Conservation (phyloP, 257 asterid genomes). For the Linaria vulgaris region DNA sequence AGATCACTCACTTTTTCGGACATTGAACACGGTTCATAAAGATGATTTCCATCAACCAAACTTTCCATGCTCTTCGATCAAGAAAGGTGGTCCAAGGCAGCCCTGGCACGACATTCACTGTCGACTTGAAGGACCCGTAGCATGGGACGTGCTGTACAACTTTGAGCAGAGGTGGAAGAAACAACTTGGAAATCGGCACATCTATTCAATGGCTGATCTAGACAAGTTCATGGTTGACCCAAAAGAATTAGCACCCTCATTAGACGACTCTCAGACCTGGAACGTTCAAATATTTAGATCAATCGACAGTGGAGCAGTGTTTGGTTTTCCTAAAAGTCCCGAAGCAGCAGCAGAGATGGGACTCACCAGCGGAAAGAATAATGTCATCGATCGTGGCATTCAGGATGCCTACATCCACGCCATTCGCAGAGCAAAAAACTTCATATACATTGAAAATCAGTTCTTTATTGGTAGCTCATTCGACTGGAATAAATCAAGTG, state of each 20-base stretch:
- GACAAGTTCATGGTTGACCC: slow-evolving; percentile 46
- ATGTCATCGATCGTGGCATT: slow-evolving; percentile 71
- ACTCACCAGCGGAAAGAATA: slow-evolving; percentile 62
- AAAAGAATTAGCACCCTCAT: slow-evolving; percentile 26
- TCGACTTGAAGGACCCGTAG: slow-evolving; percentile 77
- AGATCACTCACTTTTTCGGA: slow-evolving; percentile 60
- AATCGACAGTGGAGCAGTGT: slow-evolving; percentile 73
- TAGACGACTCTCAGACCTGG: slow-evolving; percentile 64
- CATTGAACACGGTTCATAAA: slow-evolving; percentile 50
- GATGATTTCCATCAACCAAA: slow-evolving; percentile 90
- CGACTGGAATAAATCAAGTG: too few relatives aligned
- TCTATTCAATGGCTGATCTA: slow-evolving; percentile 44
- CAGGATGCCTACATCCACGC: slow-evolving; percentile 88
- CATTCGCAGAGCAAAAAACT: slow-evolving; percentile 25
- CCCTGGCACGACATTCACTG: slow-evolving; percentile 98
- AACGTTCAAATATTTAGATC: slow-evolving; percentile 83
- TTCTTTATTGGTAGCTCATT: too few relatives aligned
- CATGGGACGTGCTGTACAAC: slow-evolving; percentile 91
- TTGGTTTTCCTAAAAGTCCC: slow-evolving; percentile 53
- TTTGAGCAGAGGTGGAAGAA: slow-evolving; percentile 89
- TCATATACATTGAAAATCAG: too few relatives aligned
- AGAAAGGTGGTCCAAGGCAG: slow-evolving; percentile 91
- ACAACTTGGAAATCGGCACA: slow-evolving; percentile 47
- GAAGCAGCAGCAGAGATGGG: slow-evolving; percentile 52
- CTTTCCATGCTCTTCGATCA: slow-evolving; percentile 62